A percentile compares a stretch with the other conserved stretches of the same genome.
phyloP scores from a whole-genome alignment of 2,329 filamentous ascomycete species.

The Thermomyces lanuginosus region DNA sequence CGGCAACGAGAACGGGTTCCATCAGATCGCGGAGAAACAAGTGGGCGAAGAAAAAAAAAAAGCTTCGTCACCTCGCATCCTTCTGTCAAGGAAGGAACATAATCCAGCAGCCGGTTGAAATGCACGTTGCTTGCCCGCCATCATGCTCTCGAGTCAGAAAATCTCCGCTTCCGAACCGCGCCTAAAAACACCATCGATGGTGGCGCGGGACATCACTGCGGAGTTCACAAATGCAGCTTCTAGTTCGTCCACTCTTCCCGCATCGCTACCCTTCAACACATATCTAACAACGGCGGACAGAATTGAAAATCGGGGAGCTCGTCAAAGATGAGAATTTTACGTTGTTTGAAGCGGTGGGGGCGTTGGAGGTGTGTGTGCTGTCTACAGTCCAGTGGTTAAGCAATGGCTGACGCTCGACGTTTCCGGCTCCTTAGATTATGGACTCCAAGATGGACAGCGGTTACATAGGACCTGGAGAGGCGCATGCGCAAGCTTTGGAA shows the following conservation, averaged over 20 bases:
- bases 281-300: slow-evolving; percentile 29
- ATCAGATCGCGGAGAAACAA: too few relatives aligned
- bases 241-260: slow-evolving; percentile 22
- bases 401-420: slow-evolving; percentile 1
- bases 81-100: background rate
- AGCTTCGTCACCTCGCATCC: background rate
- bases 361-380: slow-evolving; percentile 38
- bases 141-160: slow-evolving; percentile 21
- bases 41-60: background rate
- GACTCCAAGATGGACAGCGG: slow-evolving; percentile 98
- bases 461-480: slow-evolving; percentile 56
- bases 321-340: slow-evolving; percentile 92
- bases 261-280: slow-evolving; percentile 1
- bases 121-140: too few relatives aligned
- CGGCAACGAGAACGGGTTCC: too few relatives aligned
- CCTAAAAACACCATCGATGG: slow-evolving; percentile 21
- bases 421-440: slow-evolving; percentile 56
- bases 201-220: slow-evolving; percentile 37
- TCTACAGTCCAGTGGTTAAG: slow-evolving; percentile 1
- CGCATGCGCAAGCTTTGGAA: slow-evolving; percentile 43
- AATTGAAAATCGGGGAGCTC: slow-evolving; percentile 60
- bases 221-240: slow-evolving; percentile 37
- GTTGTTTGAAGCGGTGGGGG: slow-evolving; percentile 80
- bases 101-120: background rate
- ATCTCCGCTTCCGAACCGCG: slow-evolving; percentile 16